phyloP scores from a whole-genome alignment of 495 filamentous ascomycete species.

The Pyronema domesticum region DNA sequence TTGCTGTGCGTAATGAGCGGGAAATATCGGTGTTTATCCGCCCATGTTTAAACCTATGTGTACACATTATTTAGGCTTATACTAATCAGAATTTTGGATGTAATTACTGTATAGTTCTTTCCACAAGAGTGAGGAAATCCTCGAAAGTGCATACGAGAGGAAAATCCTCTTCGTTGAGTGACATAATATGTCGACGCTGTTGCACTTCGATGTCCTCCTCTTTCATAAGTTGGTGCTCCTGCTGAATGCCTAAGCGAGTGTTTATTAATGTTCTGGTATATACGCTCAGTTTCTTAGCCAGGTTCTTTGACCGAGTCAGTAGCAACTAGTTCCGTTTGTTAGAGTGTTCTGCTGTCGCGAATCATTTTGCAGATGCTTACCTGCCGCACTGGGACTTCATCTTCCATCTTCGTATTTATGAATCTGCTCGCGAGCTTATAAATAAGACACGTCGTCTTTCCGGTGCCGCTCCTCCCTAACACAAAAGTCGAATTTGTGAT shows the following conservation, averaged over 20 bases:
- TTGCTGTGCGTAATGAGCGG: too few relatives aligned
- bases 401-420: conserved; percentile 6
- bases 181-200: conserved; percentile 13
- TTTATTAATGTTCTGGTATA: conserved; percentile 26
- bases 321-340: conserved; percentile 22
- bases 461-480: conserved; percentile 31
- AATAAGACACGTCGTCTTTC: conserved; percentile 31
- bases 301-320: conserved; percentile 26
- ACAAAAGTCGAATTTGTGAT: conserved; percentile 25
- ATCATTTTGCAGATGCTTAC: conserved; percentile 16
- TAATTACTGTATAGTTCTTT: conserved; percentile 22
- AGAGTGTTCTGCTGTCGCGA: not conserved
- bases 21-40: too few relatives aligned
- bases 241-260: not conserved
- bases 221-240: not conserved
- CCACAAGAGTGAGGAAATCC: conserved; percentile 25
- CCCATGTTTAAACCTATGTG: too few relatives aligned
- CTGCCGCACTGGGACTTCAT: conserved; percentile 21
- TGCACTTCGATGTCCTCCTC: conserved; percentile 5
- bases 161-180: conserved; percentile 24
- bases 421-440: conserved; percentile 28
- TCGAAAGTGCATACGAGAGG: conserved; percentile 31
- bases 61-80: too few relatives aligned
- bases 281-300: conserved; percentile 25
- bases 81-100: not conserved